Evolutionary conservation across 768 basidiomycete genomes (phyloP).

Genomic region (Tulasnella sp.): DNA sequence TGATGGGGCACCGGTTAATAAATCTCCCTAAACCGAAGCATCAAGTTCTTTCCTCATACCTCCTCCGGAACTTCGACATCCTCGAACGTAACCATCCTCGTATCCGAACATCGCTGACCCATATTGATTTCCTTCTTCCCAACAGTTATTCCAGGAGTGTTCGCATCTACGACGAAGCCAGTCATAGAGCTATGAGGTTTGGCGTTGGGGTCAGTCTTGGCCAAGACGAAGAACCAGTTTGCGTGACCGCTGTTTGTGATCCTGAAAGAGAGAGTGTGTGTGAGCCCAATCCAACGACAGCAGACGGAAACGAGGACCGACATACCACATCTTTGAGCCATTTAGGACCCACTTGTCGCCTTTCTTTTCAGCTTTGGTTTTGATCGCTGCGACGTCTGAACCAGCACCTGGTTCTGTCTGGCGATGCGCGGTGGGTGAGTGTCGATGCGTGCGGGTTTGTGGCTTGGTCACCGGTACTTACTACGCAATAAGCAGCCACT

Average conservation of each 20-base stretch:
- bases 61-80: constrained; percentile 28
- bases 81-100: constrained; percentile 34
- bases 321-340: constrained; percentile 34
- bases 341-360: constrained; percentile 31
- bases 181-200: constrained; percentile 31
- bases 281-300: neutral
- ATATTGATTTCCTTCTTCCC: constrained; percentile 24
- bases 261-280: constrained; percentile 25
- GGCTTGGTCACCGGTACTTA: constrained; percentile 10
- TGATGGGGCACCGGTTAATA: neutral
- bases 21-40: neutral
- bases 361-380: constrained; percentile 32
- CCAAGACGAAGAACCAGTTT: constrained; percentile 38
- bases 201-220: constrained; percentile 31
- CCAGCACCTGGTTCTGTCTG: constrained; percentile 35
- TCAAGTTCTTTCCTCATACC: neutral
- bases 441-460: neutral
- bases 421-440: neutral
- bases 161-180: constrained; percentile 35
- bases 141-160: constrained; percentile 29
- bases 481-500: constrained; percentile 33
- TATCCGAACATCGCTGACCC: constrained; percentile 35
- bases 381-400: constrained; percentile 36
- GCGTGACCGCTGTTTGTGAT: constrained; percentile 34
- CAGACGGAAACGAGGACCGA: neutral